These are phyloP conservation scores for Chalciporus piperatoides DNA, from an alignment of 1,284 basidiomycete species.

Conservation along the genomic window DNA sequence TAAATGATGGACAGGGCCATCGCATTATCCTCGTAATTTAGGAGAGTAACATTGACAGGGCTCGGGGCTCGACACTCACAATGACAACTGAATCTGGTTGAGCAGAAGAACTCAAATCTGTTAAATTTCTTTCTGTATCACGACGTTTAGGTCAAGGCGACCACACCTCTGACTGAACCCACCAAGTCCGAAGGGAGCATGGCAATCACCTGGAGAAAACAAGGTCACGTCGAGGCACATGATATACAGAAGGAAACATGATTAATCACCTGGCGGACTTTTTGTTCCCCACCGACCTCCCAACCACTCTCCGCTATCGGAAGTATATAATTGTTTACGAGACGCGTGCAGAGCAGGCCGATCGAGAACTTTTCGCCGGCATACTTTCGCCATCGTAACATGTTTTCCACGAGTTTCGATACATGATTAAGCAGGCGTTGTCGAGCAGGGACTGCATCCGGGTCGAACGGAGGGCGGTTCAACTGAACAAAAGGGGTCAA, in stretches of 20 bases:
- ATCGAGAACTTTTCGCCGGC: constrained; percentile 61
- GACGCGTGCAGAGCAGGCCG: constrained; percentile 50
- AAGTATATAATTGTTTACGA: constrained; percentile 62
- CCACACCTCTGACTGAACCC: constrained; percentile 19
- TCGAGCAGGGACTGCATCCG: constrained; percentile 70
- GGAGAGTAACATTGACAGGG: not conserved
- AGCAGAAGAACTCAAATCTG: constrained; percentile 7
- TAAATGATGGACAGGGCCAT: constrained; percentile 15
- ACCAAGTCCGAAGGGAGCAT: constrained; percentile 45
- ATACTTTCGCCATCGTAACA: constrained; percentile 75
- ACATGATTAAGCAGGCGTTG: constrained; percentile 66
- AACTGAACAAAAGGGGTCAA: constrained; percentile 41
- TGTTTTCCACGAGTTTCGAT: constrained; percentile 70
- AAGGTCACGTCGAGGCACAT: constrained; percentile 7
- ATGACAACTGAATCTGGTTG: not conserved
- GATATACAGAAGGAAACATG: not conserved
- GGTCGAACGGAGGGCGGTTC: constrained; percentile 63
- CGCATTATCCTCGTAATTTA: constrained; percentile 30
- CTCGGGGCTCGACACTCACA: constrained; percentile 14
- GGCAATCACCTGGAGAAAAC: constrained; percentile 37
- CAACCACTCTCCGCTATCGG: constrained; percentile 75
- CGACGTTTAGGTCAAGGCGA: constrained; percentile 8
- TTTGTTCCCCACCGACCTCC: constrained; percentile 82
- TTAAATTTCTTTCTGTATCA: constrained; percentile 10
- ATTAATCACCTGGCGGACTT: constrained; percentile 55